Evolutionary conservation across 176 grass and related monocot species (phyloP), one percentile per base, ranked within the genome.

Genomic region (Ampelocalamus luodianensis): DNA sequence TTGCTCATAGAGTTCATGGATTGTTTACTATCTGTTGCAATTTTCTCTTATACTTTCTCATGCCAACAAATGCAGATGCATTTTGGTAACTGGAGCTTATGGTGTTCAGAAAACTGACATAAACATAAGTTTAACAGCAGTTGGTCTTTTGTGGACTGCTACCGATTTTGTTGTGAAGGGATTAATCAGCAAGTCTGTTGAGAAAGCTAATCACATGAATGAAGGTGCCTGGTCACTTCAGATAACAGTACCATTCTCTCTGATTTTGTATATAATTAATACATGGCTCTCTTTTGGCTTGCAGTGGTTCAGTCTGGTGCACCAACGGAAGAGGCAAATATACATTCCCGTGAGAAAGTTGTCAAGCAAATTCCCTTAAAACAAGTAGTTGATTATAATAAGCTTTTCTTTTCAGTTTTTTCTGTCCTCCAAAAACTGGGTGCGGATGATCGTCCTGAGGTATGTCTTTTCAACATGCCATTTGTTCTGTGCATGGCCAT

Each of bases 111-210:
- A 93, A 87, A 93, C 88, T 85, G 96, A 98, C 44, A 84, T 98
- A 88, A 98, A 95, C 84, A 98, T 98, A 92, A 98, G 96, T 92
- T 86, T 98, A 79, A 98, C 96, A 70, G 89, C 96, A 85, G 94
- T 95, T 90, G 91, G 96, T 54, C 93, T 98, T 88, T 90, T 98
- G 24, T 98, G 96, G 93, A 92, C 93, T 72, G 93, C 93, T 67
- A 95, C 91, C 63, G 96, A 98, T 87, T 98, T 98, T 87, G 86
- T 98, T 71, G 91, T 90, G 14, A 98, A 98, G 83, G 96, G 96
- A 89, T 89, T 95, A 85, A 77, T 85, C 78, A 82, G 77, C 51
- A 97, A 77, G n/a, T 64, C 74, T 85, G 76, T 84, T 48, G 77
- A 93, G 67, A 86, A 87, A 79, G 63, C 74, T 87, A 92, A 55